Evolutionary conservation across 78 protist species (phyloP).

Genomic region (Chrysochromulina tobinii): DNA sequence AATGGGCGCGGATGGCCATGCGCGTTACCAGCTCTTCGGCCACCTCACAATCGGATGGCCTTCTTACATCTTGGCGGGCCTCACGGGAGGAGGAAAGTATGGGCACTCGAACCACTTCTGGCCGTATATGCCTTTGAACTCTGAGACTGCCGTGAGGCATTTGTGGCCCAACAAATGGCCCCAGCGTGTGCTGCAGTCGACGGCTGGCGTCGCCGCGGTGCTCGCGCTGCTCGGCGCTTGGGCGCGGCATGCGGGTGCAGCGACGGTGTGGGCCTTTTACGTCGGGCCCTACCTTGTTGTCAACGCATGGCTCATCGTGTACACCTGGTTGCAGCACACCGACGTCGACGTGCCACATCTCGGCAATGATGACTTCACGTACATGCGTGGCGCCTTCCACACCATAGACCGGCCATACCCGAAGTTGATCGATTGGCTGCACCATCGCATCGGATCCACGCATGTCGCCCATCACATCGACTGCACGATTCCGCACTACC

Average conservation of each 20-base stretch:
- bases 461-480: slow-evolving; percentile 88
- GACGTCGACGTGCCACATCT: slow-evolving; percentile 75
- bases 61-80: not conserved
- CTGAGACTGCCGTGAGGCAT: no score
- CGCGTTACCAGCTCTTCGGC: not conserved
- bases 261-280: not conserved
- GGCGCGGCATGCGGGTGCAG: not conserved
- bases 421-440: slow-evolving; percentile 41
- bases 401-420: slow-evolving; percentile 73
- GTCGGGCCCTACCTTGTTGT: not conserved
- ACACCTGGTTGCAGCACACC: slow-evolving; percentile 89
- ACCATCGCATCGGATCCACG: slow-evolving; percentile 78
- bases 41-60: slow-evolving; percentile 47
- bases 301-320: slow-evolving; percentile 77
- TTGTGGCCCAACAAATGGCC: not conserved
- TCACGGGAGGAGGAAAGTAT: not conserved
- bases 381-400: slow-evolving; percentile 65
- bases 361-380: slow-evolving; percentile 69
- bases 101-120: not conserved
- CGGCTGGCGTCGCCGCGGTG: not conserved
- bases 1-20: not conserved
- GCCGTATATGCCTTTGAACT: not conserved
- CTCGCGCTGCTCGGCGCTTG: not conserved
- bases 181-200: not conserved
- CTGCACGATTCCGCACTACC: slow-evolving; percentile 75